These are phyloP conservation scores for Craspedostauros australis DNA, from an alignment of 108 stramenopile species.

Conservation along the genomic window DNA sequence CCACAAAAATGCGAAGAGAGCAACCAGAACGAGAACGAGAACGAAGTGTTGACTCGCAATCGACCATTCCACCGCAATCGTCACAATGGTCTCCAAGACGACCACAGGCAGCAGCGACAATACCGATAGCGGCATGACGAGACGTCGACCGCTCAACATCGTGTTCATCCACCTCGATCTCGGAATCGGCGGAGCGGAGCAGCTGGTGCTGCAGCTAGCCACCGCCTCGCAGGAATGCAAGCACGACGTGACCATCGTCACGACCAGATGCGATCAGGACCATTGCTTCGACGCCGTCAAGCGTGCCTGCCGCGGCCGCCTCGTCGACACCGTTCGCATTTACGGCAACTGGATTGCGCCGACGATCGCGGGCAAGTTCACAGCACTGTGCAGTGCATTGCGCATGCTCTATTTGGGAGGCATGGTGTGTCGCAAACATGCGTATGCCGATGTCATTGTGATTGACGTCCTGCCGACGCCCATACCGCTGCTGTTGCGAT, in stretches of 20 bases:
- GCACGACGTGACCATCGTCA: slow-evolving; percentile 73
- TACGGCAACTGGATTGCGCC: slow-evolving; percentile 76
- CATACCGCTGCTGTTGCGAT: slow-evolving; percentile 59
- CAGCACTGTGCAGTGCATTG: slow-evolving; percentile 59
- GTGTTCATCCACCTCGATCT: slow-evolving; percentile 83
- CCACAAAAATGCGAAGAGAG: too few relatives aligned
- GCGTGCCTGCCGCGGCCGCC: slow-evolving; percentile 42
- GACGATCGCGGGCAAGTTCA: slow-evolving; percentile 31
- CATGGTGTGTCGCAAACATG: slow-evolving; percentile 25
- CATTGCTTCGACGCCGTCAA: slow-evolving; percentile 90
- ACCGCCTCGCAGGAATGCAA: slow-evolving; percentile 40
- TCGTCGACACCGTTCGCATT: slow-evolving; percentile 42
- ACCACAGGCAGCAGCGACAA: too few relatives aligned
- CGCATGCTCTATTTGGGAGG: slow-evolving; percentile 69
- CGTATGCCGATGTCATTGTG: slow-evolving; percentile 58
- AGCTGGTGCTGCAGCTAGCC: slow-evolving; percentile 73
- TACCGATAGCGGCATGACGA: too few relatives aligned
- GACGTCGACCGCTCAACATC: too few relatives aligned
- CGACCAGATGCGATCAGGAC: slow-evolving; percentile 86
- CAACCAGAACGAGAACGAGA: too few relatives aligned
- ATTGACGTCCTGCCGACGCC: slow-evolving; percentile 92
- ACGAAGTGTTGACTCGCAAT: too few relatives aligned
- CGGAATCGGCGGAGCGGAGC: slow-evolving; percentile 88
- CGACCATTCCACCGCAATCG: too few relatives aligned
- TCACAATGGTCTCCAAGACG: too few relatives aligned